Conservation (phyloP, 1,284 basidiomycete species). For the Macrocystidia cucumis region DNA sequence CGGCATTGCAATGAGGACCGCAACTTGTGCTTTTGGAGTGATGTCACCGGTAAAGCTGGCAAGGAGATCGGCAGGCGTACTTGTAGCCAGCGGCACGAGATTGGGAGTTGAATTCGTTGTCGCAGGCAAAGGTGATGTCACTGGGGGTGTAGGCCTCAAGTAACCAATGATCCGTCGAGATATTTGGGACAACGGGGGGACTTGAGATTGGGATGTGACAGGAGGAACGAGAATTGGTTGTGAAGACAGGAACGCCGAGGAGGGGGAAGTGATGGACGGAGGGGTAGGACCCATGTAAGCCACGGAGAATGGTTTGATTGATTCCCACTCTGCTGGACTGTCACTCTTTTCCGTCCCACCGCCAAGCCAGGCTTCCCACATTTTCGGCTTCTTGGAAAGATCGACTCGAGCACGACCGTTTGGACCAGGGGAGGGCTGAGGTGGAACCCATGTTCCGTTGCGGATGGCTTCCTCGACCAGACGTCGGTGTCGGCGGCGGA, state of each 20-base stretch:
- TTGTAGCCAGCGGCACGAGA: slow-evolving; percentile 4
- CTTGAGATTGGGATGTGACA: no score
- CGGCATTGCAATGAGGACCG: slow-evolving; percentile 52
- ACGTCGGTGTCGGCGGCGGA: slow-evolving; percentile 48
- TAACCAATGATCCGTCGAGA: slow-evolving; percentile 1
- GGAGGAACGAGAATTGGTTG: no score
- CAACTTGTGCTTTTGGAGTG: slow-evolving; percentile 27
- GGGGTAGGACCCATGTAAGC: slow-evolving; percentile 11
- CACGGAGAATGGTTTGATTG: slow-evolving; percentile 31
- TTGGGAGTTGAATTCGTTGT: slow-evolving; percentile 3
- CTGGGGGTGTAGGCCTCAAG: slow-evolving; percentile 12
- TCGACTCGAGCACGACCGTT: slow-evolving; percentile 23
- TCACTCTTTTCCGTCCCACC: slow-evolving; percentile 6
- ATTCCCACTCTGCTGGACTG: slow-evolving; percentile 23
- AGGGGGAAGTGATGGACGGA: slow-evolving; percentile 2
- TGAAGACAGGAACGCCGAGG: slow-evolving; percentile 5
- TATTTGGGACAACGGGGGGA: slow-evolving; percentile 1
- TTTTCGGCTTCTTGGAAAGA: slow-evolving; percentile 35
- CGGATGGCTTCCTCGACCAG: slow-evolving; percentile 54
- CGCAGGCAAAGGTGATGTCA: slow-evolving; percentile 14
- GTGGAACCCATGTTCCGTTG: slow-evolving; percentile 49
- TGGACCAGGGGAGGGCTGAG: slow-evolving; percentile 14
- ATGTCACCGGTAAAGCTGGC: slow-evolving; percentile 8
- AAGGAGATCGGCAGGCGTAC: slow-evolving; percentile 11
- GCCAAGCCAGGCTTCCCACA: slow-evolving; percentile 40